Evolutionary conservation across 1,284 basidiomycete genomes (phyloP), one percentile per base, ranked within the genome.

Genomic region (Cerrena zonata): DNA sequence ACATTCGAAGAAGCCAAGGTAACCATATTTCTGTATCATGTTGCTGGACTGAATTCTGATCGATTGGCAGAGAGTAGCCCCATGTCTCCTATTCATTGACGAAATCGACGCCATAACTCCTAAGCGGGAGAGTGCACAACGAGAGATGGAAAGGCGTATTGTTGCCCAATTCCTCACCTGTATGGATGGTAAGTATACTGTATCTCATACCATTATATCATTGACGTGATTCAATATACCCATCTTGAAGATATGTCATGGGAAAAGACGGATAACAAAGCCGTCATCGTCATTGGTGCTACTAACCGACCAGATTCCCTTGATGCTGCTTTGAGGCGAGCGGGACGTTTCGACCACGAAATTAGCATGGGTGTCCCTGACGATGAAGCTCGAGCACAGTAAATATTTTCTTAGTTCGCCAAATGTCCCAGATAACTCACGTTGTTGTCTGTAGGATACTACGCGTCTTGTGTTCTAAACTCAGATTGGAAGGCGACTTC

Each of bases 31-130:
- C n/a, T n/a, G n/a, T n/a, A n/a, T n/a, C n/a, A n/a, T 53, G 27
- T 21, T 43, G 36, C 11, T 48, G 30, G 5, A 48, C 4, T 15
- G 27, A n/a, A 45, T 12, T n/a, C n/a, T n/a, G n/a, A n/a, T n/a
- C n/a, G n/a, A n/a, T n/a, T n/a, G n/a, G n/a, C 59, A 94, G 91
- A 82, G 87, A 59, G 76, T 89, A 19, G 92, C 94, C 0, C 94
- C 93, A 0, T 94, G 91, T 60, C 72, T 97, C 2, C 69, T 96
- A 3, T 97, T 97, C 70, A 90, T 97, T 45, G 95, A 99, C 67
- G 95, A 98, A 67, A 96, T 99, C 30, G 95, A 99, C 62, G 93
- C 95, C 4, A 96, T 99, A 58, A 98, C 94, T 1, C 93, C 93
- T 0, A 99, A 99, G 70, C 77, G 95, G 54, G 95, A 98, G 71